These are phyloP conservation scores for Fonsecaea multimorphosa DNA, from an alignment of 2,329 filamentous ascomycete species.

Conservation along the genomic window DNA sequence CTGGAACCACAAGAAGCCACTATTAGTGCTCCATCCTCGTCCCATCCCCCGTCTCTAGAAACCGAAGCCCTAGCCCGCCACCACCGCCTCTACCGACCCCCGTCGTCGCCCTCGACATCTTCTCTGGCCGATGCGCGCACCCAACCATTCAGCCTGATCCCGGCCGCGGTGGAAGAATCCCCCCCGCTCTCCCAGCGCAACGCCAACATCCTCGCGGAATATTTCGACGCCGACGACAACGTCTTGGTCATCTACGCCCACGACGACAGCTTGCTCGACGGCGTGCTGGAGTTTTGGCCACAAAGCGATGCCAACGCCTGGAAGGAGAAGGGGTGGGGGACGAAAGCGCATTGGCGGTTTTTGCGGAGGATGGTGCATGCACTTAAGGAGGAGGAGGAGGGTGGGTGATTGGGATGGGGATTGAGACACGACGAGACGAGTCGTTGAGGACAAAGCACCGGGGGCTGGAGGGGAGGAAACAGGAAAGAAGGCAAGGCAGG, in stretches of 20 bases:
- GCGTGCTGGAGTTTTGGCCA: conserved; percentile 41
- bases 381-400: neutral
- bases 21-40: neutral
- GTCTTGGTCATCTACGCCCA: neutral
- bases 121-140: neutral
- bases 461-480: too few relatives aligned
- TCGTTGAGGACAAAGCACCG: too few relatives aligned
- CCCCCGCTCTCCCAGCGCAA: neutral
- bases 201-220: neutral
- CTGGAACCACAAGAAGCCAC: neutral
- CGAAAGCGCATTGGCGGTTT: conserved; percentile 12
- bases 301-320: conserved; percentile 11
- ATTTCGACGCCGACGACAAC: neutral
- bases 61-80: neutral
- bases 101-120: too few relatives aligned
- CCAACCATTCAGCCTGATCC: neutral
- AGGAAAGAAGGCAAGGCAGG: too few relatives aligned
- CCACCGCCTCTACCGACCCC: neutral
- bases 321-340: conserved; percentile 37
- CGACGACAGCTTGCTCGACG: conserved; percentile 35
- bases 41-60: neutral
- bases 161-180: neutral
- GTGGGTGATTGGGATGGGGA: too few relatives aligned
- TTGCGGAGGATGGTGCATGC: neutral
- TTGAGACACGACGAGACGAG: too few relatives aligned